Base-by-base conservation (phyloP, 164 flowering plant genomes). In the Hamamelis virginiana region DNA sequence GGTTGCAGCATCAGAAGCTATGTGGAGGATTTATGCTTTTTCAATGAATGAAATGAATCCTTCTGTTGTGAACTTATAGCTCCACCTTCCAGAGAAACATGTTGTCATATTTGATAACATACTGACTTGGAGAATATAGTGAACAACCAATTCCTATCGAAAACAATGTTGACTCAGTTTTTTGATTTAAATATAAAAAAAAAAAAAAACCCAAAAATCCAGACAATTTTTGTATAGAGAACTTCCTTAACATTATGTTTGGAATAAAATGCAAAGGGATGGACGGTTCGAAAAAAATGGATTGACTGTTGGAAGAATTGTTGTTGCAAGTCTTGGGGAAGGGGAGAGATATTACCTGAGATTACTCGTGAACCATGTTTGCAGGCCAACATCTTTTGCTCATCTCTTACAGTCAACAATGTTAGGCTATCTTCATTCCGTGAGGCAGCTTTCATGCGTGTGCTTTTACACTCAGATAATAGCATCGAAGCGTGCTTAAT, bases 331-430 rank as follows among this genome's bases (percentile, higher is more conserved):
- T 50, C 67, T 71, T 14, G 3, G 8, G 6, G 26, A 72, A 16
- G 45, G 28, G 1, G 67, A 72, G 48, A 8, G 57, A 43, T 72
- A 48, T 26, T 72, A 65, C n/a, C 21, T 71, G 51, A 43, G 74
- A 22, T 15, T 71, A 12, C 51, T 65, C 0, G 21, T 71, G 12
- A 23, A 23, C 21, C 64, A 71, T 44, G 59, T 70, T 8, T 27
- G 18, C 15, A 64, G 69, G 0, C 69, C 64, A 1, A 19, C 3
- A 26, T 64, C 28, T 9, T 71, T 55, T 46, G 21, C 56, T 25
- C 56, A 64, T 27, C 16, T 71, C 26, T 9, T 19, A 70, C 46
- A 4, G 61, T 62, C 13, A 55, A 22, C 64, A 55, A 25, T 44
- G 28, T 13, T n/a, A n/a, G n/a, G n/a, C n/a, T n/a, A n/a, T n/a